phyloP scores from a whole-genome alignment of 768 basidiomycete species.

The Rhodotorula graminis region DNA sequence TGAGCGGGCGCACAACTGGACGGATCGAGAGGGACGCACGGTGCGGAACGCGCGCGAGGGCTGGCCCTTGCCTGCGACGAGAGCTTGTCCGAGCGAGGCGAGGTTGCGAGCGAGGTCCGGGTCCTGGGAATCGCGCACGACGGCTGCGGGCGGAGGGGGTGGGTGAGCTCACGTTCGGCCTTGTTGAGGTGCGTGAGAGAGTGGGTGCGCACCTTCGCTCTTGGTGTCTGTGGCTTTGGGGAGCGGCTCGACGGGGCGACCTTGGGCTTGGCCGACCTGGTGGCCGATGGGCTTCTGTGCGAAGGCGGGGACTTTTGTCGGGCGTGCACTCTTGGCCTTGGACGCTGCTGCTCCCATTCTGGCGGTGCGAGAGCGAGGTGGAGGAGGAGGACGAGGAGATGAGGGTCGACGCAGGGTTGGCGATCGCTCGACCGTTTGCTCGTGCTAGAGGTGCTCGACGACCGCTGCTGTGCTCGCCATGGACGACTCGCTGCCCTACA shows the following conservation, averaged over 20 bases:
- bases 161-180: background rate
- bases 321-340: constrained; percentile 12
- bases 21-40: background rate
- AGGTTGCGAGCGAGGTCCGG: constrained; percentile 67
- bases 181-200: no score
- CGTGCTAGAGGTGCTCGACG: no score
- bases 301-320: background rate
- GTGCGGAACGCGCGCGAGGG: background rate
- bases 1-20: background rate
- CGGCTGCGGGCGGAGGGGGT: constrained; percentile 49
- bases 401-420: background rate
- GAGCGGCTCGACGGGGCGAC: background rate
- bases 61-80: constrained; percentile 52
- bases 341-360: constrained; percentile 33
- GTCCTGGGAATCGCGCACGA: constrained; percentile 63
- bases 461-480: background rate
- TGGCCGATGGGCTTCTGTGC: constrained; percentile 6
- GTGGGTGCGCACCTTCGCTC: constrained; percentile 2
- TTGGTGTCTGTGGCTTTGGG: constrained; percentile 54
- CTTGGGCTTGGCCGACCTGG: background rate
- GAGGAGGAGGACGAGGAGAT: background rate
- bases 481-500: constrained; percentile 6
- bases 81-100: constrained; percentile 61
- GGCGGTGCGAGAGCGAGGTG: background rate
- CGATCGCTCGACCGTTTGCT: background rate